Percentiles rank a stretch among this genome's conserved stretches.
Evolutionary conservation across 1,284 basidiomycete genomes (phyloP).

Genomic region (Malassezia sp.): DNA sequence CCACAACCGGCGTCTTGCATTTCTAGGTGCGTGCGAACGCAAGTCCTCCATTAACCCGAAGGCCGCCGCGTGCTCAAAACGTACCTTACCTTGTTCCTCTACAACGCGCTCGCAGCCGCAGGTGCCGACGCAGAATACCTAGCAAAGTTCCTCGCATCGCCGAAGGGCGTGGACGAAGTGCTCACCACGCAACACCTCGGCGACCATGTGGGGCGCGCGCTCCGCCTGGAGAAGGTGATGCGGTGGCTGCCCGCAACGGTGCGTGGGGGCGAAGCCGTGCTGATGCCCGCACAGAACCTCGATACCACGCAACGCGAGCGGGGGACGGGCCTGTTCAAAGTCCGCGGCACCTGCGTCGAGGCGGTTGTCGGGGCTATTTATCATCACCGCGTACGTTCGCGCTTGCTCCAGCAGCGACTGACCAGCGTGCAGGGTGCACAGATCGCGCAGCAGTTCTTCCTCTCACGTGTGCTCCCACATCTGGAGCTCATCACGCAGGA

Average conservation of each 20-base stretch:
- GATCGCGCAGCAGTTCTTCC: slow-evolving; percentile 19
- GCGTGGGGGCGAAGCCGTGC: too few relatives aligned
- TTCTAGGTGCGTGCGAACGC: slow-evolving; percentile 20
- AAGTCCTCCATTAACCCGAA: not conserved
- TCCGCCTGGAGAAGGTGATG: slow-evolving; percentile 43
- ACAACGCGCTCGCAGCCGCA: slow-evolving; percentile 17
- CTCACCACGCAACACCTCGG: slow-evolving; percentile 35
- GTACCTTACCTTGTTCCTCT: slow-evolving; percentile 34
- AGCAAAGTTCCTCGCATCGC: slow-evolving; percentile 21
- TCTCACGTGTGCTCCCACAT: slow-evolving; percentile 14
- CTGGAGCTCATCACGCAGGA: slow-evolving; percentile 3
- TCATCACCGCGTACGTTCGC: slow-evolving; percentile 26
- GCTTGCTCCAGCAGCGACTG: too few relatives aligned
- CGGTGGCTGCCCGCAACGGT: slow-evolving; percentile 39
- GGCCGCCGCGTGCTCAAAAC: slow-evolving; percentile 35
- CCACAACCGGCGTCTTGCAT: slow-evolving; percentile 38
- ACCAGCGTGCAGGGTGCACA: slow-evolving; percentile 15
- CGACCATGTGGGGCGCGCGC: slow-evolving; percentile 26
- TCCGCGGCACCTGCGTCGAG: slow-evolving; percentile 42
- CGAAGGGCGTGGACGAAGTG: slow-evolving; percentile 22
- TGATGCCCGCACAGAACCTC: too few relatives aligned
- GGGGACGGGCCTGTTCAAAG: slow-evolving; percentile 41
- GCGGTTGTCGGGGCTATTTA: slow-evolving; percentile 45
- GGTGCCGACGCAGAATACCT: slow-evolving; percentile 16
- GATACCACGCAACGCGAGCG: too few relatives aligned